phyloP scores from a whole-genome alignment of 1,139 yeast species.

The Candida neerlandica region DNA sequence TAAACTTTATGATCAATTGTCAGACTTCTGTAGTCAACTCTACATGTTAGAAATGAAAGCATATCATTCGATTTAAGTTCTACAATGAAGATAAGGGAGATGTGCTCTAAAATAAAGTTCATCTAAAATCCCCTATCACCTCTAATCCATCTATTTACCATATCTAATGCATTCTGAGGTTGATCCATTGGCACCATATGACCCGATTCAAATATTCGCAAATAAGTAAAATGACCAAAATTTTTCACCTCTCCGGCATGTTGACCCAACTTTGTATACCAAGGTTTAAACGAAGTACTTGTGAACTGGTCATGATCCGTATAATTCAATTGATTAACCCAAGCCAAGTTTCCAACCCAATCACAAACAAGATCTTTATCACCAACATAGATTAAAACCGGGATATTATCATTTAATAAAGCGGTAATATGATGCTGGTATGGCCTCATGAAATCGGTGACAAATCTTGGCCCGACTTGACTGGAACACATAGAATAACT shows the following conservation, averaged over 20 bases:
- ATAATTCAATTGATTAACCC: constrained; percentile 72
- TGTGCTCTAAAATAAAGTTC: too few relatives aligned
- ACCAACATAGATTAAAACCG: constrained; percentile 78
- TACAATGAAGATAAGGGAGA: too few relatives aligned
- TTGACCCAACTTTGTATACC: constrained; percentile 36
- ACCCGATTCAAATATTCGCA: constrained; percentile 48
- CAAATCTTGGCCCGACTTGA: constrained; percentile 74
- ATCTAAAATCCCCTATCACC: constrained; percentile 21
- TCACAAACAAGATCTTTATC: constrained; percentile 84
- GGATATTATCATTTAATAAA: constrained; percentile 56
- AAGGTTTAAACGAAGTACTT: constrained; percentile 35
- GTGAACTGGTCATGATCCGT: constrained; percentile 55
- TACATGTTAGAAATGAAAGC: too few relatives aligned
- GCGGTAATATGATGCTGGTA: constrained; percentile 66
- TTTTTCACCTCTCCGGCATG: constrained; percentile 49
- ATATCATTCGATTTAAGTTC: too few relatives aligned
- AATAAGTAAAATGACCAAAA: constrained; percentile 44
- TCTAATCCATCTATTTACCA: constrained; percentile 46
- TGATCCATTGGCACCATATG: constrained; percentile 54
- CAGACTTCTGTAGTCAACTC: too few relatives aligned
- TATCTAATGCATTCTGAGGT: constrained; percentile 44
- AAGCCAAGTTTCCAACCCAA: constrained; percentile 81
- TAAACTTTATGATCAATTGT: too few relatives aligned
- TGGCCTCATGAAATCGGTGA: constrained; percentile 81
- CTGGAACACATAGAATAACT: constrained; percentile 78